Evolutionary conservation across 2,329 filamentous ascomycete species (phyloP), one percentile per base, ranked within the genome.

Genomic region (Drechmeria coniospora): DNA sequence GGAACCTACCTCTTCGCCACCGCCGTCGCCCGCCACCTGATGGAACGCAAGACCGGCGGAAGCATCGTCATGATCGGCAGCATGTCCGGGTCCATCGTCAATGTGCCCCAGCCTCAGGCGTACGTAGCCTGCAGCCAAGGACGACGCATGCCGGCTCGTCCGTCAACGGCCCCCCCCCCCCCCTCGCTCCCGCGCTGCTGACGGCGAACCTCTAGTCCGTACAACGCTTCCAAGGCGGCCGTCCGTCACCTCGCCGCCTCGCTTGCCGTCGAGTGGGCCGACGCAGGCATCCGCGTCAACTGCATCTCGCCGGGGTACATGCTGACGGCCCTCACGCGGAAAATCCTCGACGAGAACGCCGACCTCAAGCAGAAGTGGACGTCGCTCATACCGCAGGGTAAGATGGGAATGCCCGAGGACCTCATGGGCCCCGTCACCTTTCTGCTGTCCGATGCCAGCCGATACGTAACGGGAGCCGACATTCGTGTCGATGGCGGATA

Each of bases 301-400:
- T 90, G 81, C 55, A 90, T 95, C 50, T 84, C 78, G 17, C 87
- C 87, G 0, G 87, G 90, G 24, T 95, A 95, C 57, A 95, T 95
- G 87, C 61, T 93, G 40, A 94, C 87, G 11, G 80, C 84, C 32
- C 59, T 94, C 79, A 94, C 84, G 23, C 74, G 84, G 59, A 92
- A 92, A 62, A 94, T 95, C 41, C 70, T 95, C 15, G 79, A 90
- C 37, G 83, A 93, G 34, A 92, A 92, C 54, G 84, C 86, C 13
- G 82, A 90, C 30, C 71, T 95, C 21, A 80, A 84, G 54, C 67
- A 76, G 47, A 77, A 90, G 54, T 95, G 87, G 87, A 92, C 75
- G 10, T 86, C 79, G 2, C 65, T 92, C 29, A 95, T 94, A 35
- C 90, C 90, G 0, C 75, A 82, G 47, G 87, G 84, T 32, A 87